phyloP scores from a whole-genome alignment of 768 basidiomycete species.

The Tulasnella sp. region DNA sequence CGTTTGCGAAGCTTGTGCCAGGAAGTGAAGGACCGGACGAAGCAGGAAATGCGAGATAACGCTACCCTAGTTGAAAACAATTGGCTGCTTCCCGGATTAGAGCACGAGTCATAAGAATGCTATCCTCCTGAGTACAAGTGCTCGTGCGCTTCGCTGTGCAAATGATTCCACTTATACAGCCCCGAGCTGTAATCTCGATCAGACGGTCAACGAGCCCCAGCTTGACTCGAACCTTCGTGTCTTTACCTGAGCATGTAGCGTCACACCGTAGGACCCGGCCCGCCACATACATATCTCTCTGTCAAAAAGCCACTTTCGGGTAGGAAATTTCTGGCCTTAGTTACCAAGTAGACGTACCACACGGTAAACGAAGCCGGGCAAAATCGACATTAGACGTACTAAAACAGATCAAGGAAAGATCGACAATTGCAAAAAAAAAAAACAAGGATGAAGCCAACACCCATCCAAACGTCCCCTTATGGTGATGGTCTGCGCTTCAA shows the following conservation, averaged over 20 bases:
- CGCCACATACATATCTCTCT: neutral
- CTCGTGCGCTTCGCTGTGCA: neutral
- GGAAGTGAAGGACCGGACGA: constrained; percentile 46
- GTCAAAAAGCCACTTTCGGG: neutral
- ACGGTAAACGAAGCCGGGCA: neutral
- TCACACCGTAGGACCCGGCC: neutral
- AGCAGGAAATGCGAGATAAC: neutral
- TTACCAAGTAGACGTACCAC: neutral
- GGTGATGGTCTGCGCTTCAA: constrained; percentile 1
- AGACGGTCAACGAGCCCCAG: neutral
- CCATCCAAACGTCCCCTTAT: neutral
- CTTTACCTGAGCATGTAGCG: neutral
- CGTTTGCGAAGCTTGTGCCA: neutral
- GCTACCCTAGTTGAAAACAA: neutral
- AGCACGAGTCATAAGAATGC: neutral
- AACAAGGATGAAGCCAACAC: neutral
- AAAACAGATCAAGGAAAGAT: neutral
- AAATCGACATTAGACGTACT: neutral
- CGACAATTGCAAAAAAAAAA: neutral
- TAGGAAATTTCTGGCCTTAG: neutral
- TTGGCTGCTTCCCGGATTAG: neutral
- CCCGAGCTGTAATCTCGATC: neutral
- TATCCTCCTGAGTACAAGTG: neutral
- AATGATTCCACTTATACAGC: neutral
- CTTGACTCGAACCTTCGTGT: neutral